These are phyloP conservation scores for Knoxia roxburghii DNA, from an alignment of 257 asterid species.

Conservation along the genomic window DNA sequence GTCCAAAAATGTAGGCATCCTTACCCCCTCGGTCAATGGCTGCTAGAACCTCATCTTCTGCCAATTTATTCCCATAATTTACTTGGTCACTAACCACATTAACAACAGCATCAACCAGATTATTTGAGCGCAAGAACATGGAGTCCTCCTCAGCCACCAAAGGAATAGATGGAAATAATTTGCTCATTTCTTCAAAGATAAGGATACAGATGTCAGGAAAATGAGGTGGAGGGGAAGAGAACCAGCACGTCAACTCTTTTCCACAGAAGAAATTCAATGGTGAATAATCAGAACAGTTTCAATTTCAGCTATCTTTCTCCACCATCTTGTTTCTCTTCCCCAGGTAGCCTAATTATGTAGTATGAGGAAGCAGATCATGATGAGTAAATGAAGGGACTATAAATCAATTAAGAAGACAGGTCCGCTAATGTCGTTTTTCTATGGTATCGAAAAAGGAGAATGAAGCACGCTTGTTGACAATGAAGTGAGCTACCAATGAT, in stretches of 20 bases:
- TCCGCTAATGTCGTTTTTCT: not conserved
- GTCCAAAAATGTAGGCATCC: conserved; percentile 60
- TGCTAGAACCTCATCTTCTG: conserved; percentile 47
- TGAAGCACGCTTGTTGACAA: not conserved
- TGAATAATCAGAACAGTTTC: not conserved
- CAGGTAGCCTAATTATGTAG: too few species aligned
- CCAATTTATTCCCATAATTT: conserved; percentile 32
- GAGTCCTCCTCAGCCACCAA: conserved; percentile 98
- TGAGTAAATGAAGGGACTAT: not conserved
- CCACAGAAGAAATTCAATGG: not conserved
- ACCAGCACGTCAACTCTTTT: not conserved
- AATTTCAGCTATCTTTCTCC: too few species aligned
- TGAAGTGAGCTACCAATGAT: not conserved
- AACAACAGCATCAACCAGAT: conserved; percentile 64
- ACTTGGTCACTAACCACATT: conserved; percentile 50
- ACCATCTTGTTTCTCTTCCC: too few species aligned
- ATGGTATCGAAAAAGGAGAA: not conserved
- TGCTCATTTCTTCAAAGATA: conserved; percentile 55
- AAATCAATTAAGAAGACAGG: not conserved
- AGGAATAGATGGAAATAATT: conserved; percentile 74
- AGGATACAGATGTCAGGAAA: conserved; percentile 8
- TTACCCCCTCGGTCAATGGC: conserved; percentile 96
- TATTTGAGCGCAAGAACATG: conserved; percentile 61
- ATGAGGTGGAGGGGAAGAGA: not conserved
- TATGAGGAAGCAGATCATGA: conserved; percentile 1